Base-by-base conservation (phyloP, 495 filamentous ascomycete species). In the Baudoinia panamericana region DNA sequence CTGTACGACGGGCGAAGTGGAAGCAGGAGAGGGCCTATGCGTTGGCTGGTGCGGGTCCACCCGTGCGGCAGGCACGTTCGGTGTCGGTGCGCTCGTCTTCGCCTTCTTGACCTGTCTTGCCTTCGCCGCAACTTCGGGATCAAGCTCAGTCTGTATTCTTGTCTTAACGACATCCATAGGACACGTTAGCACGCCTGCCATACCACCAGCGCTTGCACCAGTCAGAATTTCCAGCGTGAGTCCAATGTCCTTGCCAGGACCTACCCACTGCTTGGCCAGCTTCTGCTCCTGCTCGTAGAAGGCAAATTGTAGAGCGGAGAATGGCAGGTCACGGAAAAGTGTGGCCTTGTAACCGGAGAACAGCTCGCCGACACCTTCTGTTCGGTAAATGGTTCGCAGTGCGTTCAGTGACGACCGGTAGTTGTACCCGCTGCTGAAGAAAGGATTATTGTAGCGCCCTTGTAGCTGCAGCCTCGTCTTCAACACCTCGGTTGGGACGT, bases 101-200 rank as follows among this genome's bases (percentile, higher is more conserved):
- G n/a, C 33, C 34, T 44, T 44, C 34, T 30, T 30, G 19, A 30
- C 23, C 34, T 44, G 28, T 29, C 41, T 28, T 17, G 46, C 41
- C 18, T 17, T 24, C 7, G 47, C 42, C 2, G 33, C 43, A 4
- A 54, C 39, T 19, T 53, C 43, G 5, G 63, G 68, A 46, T 90
- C 80, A 28, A 90, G 67, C 58, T 96, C 88, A 1, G 90, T 97
- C 58, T 97, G 90, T n/a, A 96, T 78, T 34, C 90, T 71, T 0
- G 90, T 97, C 63, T 97, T 97, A 35, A 97, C 92, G 3, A 97
- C 90, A 55, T 97, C 90, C 48, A 97, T 71, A 11, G 90, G 90
- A 55, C 86, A 94, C 2, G 90, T 96, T 1, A 97, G 76, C 3
- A 90, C 81, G 43, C 90, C 90, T 1, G 90, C 90, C 62, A 96